Evolutionary conservation across 257 asterid species (phyloP).

Genomic region (Gynochthodes officinalis): DNA sequence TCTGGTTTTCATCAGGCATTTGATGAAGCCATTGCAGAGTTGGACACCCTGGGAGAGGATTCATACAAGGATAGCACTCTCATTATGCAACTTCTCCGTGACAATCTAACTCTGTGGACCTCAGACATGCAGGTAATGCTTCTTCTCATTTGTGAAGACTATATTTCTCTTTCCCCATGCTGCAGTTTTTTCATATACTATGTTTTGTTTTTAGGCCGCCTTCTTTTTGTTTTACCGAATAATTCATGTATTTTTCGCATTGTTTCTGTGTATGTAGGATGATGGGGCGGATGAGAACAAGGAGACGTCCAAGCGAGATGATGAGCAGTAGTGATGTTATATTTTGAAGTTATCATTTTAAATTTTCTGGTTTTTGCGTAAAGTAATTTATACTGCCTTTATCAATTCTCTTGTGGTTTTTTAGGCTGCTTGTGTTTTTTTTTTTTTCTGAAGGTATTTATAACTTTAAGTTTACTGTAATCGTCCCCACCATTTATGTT

Average conservation of each 20-base stretch:
- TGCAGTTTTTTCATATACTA: too few species aligned
- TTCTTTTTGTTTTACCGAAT: too few species aligned
- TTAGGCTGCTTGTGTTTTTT: slow-evolving; percentile 8
- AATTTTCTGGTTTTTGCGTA: slow-evolving; percentile 1
- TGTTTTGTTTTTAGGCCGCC: too few species aligned
- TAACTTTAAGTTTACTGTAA: neutral
- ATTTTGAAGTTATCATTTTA: neutral
- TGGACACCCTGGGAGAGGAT: slow-evolving; percentile 35
- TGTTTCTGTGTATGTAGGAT: slow-evolving; percentile 15
- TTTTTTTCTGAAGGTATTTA: slow-evolving; percentile 2
- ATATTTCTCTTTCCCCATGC: neutral
- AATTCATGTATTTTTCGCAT: neutral
- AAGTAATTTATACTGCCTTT: neutral
- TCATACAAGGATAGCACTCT: slow-evolving; percentile 38
- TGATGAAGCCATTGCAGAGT: slow-evolving; percentile 35
- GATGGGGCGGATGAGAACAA: slow-evolving; percentile 33
- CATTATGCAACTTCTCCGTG: slow-evolving; percentile 37
- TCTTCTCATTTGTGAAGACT: neutral
- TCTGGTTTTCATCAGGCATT: slow-evolving; percentile 20
- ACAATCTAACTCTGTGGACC: slow-evolving; percentile 32
- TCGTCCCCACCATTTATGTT: slow-evolving; percentile 3
- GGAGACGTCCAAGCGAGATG: slow-evolving; percentile 28
- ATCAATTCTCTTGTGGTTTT: slow-evolving; percentile 1
- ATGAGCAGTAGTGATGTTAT: slow-evolving; percentile 21
- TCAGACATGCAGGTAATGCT: slow-evolving; percentile 32